Base-by-base conservation (phyloP, 768 basidiomycete species). In the Guyanaporus albipodus region DNA sequence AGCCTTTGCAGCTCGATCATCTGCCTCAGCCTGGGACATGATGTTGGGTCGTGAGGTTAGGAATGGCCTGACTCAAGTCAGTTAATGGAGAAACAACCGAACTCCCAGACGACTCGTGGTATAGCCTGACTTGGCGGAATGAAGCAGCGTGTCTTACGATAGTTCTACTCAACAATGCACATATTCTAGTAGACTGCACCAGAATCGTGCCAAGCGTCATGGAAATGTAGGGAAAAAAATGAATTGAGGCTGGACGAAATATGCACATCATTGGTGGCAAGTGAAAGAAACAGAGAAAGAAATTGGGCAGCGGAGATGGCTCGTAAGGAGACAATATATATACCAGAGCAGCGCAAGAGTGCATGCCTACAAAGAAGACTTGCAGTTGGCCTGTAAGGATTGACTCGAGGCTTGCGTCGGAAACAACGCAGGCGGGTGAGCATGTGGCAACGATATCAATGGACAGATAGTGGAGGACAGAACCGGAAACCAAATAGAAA, bases 1-100 rank as follows among this genome's bases (percentile, higher is more conserved):
- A 45, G 89, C 79, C 67, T 86, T 90, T 14, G 79, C 80, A 43
- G 87, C 86, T 50, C 89, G 79, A 51, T 91, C 90, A 41, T 77
- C 75, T 4, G 19, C 6, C 57, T 88, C 88, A 21, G 82, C 75
- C 79, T 60, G 52, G 23, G 53, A 55, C 54, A 58, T 66, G 52
- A 42, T 22, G 37, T 41, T 27, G 24, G 43, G 24, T 42, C 10
- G 33, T 34, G 14, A 39, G 21, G 38, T 41, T 34, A 33, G 44
- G 48, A 34, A 40, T 47, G 43, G 39, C 35, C 43, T 34, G 33
- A 38, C n/a, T 27, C 24, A 38, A 46, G 42, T 44, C 41, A 10
- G 44, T 23, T 19, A 17, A 43, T 17, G 22, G 38, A 39, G 22
- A 46, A 38, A n/a, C 35, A 49, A 42, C 48, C 44, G 22, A 38